Conservation (phyloP, 768 basidiomycete species). For the Pleurotus ostreatus region DNA sequence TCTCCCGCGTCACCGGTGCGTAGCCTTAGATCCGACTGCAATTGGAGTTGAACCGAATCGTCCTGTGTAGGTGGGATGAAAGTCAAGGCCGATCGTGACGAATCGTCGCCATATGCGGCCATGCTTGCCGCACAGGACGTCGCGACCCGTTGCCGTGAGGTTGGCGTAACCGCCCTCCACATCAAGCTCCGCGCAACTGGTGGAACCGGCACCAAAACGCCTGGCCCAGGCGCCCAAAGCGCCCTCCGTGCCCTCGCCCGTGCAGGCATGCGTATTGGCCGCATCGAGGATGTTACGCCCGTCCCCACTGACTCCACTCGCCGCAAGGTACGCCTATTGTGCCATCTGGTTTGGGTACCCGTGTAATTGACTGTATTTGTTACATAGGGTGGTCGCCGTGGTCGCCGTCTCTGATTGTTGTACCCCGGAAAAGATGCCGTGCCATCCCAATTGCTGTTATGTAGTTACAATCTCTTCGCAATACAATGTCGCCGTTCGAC, state of each 20-base stretch:
- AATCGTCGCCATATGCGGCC: constrained; percentile 95
- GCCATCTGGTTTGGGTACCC: not conserved
- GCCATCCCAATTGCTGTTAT: constrained; percentile 5
- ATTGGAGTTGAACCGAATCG: not conserved
- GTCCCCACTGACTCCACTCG: constrained; percentile 96
- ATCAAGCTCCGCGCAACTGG: constrained; percentile 98
- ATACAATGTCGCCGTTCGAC: constrained; percentile 82
- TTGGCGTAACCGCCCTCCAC: constrained; percentile 97
- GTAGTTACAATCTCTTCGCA: constrained; percentile 14
- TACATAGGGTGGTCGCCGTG: constrained; percentile 92
- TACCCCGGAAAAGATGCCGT: not conserved
- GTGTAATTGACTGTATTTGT: constrained; percentile 3
- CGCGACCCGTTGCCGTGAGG: constrained; percentile 93
- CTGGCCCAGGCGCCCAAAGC: constrained; percentile 97
- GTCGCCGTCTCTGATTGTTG: constrained; percentile 81
- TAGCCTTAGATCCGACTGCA: constrained; percentile 7
- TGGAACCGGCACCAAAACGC: constrained; percentile 98
- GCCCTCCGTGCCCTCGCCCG: constrained; percentile 97
- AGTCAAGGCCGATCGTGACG: constrained; percentile 99
- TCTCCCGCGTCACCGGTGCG: constrained; percentile 94
- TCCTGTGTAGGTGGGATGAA: constrained; percentile 85
- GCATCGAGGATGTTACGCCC: constrained; percentile 98
- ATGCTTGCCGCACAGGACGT: constrained; percentile 99
- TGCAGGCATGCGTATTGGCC: constrained; percentile 95
- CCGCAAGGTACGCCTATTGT: constrained; percentile 68